Conservation (phyloP, 2,329 filamentous ascomycete genomes). For the Aspergillus quadricinctus region DNA sequence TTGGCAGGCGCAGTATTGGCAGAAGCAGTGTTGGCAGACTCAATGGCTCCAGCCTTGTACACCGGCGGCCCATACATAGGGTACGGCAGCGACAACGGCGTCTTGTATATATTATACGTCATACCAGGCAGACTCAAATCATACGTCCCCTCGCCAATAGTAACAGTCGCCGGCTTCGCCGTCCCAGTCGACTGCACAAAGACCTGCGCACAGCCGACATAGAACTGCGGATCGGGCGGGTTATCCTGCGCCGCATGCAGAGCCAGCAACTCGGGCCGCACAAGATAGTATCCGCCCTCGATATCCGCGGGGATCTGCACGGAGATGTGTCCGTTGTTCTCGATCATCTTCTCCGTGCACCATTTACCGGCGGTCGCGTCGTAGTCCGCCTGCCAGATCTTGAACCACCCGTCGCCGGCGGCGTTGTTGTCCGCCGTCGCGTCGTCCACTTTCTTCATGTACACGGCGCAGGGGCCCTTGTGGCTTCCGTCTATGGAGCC, state of each 20-base stretch:
- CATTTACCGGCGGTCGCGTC: slow-evolving; percentile 53
- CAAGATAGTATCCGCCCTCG: slow-evolving; percentile 64
- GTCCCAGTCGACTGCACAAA: slow-evolving; percentile 53
- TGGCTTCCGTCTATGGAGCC: slow-evolving; percentile 58
- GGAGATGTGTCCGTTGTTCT: slow-evolving; percentile 59
- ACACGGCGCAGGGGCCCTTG: slow-evolving; percentile 67
- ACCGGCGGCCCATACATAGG: slow-evolving; percentile 55
- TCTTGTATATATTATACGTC: slow-evolving; percentile 61
- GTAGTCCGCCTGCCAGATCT: slow-evolving; percentile 69
- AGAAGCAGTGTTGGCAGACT: background rate
- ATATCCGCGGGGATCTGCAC: slow-evolving; percentile 60
- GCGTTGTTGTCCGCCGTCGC: slow-evolving; percentile 49
- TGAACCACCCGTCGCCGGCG: slow-evolving; percentile 69
- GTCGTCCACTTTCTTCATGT: slow-evolving; percentile 64
- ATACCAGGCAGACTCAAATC: slow-evolving; percentile 51
- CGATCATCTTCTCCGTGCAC: slow-evolving; percentile 67
- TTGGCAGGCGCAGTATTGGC: too few relatives aligned
- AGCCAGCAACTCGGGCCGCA: slow-evolving; percentile 65
- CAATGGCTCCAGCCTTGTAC: slow-evolving; percentile 42
- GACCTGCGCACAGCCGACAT: slow-evolving; percentile 67
- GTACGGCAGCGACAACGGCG: slow-evolving; percentile 52
- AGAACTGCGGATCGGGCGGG: slow-evolving; percentile 65
- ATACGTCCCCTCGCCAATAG: slow-evolving; percentile 62
- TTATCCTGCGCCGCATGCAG: slow-evolving; percentile 58
- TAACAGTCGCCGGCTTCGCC: slow-evolving; percentile 51